Evolutionary conservation across 139 green algal species (phyloP).

Genomic region (Bryopsis sp.): DNA sequence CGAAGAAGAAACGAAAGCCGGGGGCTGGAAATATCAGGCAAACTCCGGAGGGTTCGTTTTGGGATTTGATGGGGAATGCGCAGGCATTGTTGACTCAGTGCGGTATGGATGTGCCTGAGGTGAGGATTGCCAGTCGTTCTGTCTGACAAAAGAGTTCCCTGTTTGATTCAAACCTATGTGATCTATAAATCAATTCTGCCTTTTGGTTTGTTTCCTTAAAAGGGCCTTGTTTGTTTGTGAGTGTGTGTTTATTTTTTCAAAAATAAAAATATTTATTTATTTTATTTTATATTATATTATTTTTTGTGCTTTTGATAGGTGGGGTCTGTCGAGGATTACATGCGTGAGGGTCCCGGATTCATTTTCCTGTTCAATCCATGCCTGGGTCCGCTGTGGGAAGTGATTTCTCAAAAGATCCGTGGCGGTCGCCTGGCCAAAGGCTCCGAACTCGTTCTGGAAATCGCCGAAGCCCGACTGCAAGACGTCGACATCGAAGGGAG

Average conservation of each 20-base stretch:
- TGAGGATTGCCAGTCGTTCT: too few relatives aligned
- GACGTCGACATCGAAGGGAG: constrained; percentile 51
- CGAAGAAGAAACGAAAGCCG: constrained; percentile 73
- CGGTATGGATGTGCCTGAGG: constrained; percentile 27
- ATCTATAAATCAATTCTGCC: not conserved
- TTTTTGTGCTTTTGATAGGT: not conserved
- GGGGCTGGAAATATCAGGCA: constrained; percentile 66
- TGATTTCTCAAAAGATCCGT: constrained; percentile 90
- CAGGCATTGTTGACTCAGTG: constrained; percentile 59
- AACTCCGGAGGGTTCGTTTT: constrained; percentile 95
- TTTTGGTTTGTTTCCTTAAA: not conserved
- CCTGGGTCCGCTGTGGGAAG: constrained; percentile 89
- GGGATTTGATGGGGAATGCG: constrained; percentile 87
- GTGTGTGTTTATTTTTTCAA: too few relatives aligned
- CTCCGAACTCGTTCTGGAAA: constrained; percentile 51
- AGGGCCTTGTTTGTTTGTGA: too few relatives aligned
- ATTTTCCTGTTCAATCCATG: constrained; percentile 85
- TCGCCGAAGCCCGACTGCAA: constrained; percentile 44
- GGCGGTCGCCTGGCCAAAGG: constrained; percentile 56
- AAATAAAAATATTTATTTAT: too few relatives aligned
- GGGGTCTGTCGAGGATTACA: constrained; percentile 27
- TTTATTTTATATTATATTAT: too few relatives aligned
- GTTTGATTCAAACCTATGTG: not conserved
- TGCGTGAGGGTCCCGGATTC: constrained; percentile 64
- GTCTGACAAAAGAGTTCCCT: not conserved